Evolutionary conservation across 345 rosid genomes (phyloP).

Genomic region (Citrus sp.): DNA sequence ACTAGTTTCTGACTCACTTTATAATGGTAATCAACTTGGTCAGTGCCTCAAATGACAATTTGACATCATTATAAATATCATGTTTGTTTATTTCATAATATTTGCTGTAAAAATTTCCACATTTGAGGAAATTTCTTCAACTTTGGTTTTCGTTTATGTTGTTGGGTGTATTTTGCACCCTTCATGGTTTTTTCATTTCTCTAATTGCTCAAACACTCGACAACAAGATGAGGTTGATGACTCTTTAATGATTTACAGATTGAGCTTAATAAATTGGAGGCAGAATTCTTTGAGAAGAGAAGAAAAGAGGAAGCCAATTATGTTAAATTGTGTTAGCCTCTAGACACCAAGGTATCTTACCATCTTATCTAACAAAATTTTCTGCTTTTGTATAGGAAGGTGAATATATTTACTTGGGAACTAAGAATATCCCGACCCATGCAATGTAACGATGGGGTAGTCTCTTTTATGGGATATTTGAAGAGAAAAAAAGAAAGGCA

Average conservation of each 20-base stretch:
- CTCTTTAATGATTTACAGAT: conserved; percentile 38
- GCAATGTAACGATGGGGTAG: background rate
- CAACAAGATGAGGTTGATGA: background rate
- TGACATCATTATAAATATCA: too few species aligned
- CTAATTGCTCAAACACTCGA: background rate
- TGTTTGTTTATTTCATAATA: too few species aligned
- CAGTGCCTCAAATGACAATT: too few species aligned
- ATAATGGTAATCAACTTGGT: too few species aligned
- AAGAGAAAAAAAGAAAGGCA: too few species aligned
- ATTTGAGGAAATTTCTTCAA: too few species aligned
- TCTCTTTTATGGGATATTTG: background rate
- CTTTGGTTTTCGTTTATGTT: background rate
- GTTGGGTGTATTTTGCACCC: background rate
- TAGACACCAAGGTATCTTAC: conserved; percentile 58
- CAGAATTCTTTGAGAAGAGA: conserved; percentile 82
- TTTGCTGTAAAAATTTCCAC: background rate
- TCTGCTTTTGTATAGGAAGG: background rate
- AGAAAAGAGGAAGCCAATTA: conserved; percentile 85
- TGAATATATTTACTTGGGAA: background rate
- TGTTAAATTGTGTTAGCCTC: conserved; percentile 75
- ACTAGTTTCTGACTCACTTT: too few species aligned
- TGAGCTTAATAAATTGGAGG: conserved; percentile 73
- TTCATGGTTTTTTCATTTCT: background rate
- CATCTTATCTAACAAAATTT: background rate
- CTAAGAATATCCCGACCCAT: background rate